phyloP scores from a whole-genome alignment of 2,329 filamentous ascomycete species.

The Aspergillus melleus region DNA sequence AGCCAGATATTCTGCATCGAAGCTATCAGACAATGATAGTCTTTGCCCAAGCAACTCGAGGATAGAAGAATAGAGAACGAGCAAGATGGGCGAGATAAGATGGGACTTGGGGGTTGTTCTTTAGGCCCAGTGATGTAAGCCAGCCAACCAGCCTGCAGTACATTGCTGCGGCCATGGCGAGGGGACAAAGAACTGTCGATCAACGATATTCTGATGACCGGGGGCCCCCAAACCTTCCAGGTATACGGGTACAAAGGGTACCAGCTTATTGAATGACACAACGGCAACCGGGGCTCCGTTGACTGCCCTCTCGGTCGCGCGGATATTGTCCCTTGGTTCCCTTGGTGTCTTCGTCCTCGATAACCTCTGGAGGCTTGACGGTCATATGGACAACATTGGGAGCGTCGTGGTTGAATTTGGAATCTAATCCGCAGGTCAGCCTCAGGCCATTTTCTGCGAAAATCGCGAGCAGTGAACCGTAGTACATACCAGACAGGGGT shows the following conservation, averaged over 20 bases:
- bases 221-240: background rate
- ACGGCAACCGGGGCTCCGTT: slow-evolving; percentile 61
- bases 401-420: slow-evolving; percentile 70
- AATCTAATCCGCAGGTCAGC: slow-evolving; percentile 58
- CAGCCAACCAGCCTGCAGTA: background rate
- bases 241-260: background rate
- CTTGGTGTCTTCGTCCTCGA: slow-evolving; percentile 77
- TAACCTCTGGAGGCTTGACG: slow-evolving; percentile 77
- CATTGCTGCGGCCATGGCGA: background rate
- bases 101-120: background rate
- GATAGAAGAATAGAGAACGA: background rate
- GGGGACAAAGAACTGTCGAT: background rate
- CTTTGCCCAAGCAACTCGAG: slow-evolving; percentile 1
- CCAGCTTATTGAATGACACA: slow-evolving; percentile 60
- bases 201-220: background rate
- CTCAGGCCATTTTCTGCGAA: background rate
- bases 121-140: background rate
- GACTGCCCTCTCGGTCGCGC: slow-evolving; percentile 55
- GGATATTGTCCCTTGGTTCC: slow-evolving; percentile 56
- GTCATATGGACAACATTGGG: slow-evolving; percentile 95
- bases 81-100: background rate
- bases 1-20: slow-evolving; percentile 13
- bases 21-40: slow-evolving; percentile 1
- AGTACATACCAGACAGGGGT: slow-evolving; percentile 71
- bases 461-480: background rate